These are phyloP conservation scores for Quercus berberidifolia DNA, from an alignment of 306 rosid species.

Conservation along the genomic window DNA sequence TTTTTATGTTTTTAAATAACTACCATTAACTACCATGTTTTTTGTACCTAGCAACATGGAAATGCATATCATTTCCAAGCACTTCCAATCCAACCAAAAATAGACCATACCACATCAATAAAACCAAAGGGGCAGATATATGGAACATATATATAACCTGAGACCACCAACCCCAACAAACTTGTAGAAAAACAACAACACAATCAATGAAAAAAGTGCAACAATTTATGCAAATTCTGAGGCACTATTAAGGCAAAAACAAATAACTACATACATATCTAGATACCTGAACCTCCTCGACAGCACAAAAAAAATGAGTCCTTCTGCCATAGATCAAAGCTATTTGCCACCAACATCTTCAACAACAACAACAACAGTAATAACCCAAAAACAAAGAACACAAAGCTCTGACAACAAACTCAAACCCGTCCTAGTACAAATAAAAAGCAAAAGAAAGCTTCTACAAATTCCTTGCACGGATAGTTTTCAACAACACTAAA, in stretches of 20 bases:
- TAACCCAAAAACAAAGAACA: neutral
- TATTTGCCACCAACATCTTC: constrained; percentile 81
- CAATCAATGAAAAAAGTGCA: neutral
- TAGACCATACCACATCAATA: neutral
- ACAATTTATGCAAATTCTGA: neutral
- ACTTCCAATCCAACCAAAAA: neutral
- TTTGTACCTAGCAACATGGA: neutral
- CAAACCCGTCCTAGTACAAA: constrained; percentile 9
- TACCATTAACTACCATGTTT: too few relatives aligned
- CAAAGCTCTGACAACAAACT: neutral
- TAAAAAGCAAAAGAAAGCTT: constrained; percentile 9
- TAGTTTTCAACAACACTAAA: neutral
- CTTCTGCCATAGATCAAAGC: constrained; percentile 90
- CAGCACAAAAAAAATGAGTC: constrained; percentile 89
- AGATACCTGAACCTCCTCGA: constrained; percentile 95
- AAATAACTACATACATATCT: constrained; percentile 58
- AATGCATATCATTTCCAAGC: neutral
- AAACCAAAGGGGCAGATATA: neutral
- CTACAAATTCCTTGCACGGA: neutral
- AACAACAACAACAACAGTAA: neutral
- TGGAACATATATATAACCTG: neutral
- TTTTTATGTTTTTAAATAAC: too few relatives aligned
- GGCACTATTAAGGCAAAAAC: neutral
- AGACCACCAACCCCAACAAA: neutral
- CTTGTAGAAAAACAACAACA: neutral